A percentile compares a stretch with the other conserved stretches of the same genome.
Conservation (phyloP, 73 alveolate species). For the Uronychia setigera region DNA sequence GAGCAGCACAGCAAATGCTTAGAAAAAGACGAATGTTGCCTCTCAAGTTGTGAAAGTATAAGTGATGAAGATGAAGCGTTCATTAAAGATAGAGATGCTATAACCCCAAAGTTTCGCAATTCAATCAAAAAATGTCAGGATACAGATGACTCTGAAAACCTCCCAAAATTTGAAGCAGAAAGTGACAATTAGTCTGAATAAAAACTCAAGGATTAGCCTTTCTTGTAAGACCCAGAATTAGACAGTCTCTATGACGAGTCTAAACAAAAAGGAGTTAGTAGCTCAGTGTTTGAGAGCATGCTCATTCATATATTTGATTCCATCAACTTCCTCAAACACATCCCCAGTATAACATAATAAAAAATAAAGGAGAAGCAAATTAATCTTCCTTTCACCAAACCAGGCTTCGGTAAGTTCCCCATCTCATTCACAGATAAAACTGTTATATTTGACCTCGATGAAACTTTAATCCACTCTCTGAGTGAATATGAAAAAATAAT, state of each 20-base stretch:
- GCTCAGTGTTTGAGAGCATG: conserved; percentile 16
- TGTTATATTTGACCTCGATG: conserved; percentile 54
- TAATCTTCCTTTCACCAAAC: conserved; percentile 23
- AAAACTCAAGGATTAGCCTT: not conserved
- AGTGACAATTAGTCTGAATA: not conserved
- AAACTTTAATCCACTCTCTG: conserved; percentile 35
- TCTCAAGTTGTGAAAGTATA: not conserved
- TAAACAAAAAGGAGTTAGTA: not conserved
- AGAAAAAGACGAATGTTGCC: not conserved
- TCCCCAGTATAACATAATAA: conserved; percentile 5
- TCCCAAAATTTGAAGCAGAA: not conserved
- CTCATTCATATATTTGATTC: conserved; percentile 37
- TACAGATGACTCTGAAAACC: too few relatives aligned
- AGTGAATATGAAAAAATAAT: conserved; percentile 7
- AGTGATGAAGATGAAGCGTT: not conserved
- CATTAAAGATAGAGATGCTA: not conserved
- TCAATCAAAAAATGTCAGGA: too few relatives aligned
- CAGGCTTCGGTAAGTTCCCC: conserved; percentile 10
- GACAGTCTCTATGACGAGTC: not conserved
- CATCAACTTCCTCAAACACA: conserved; percentile 26
- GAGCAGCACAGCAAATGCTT: not conserved
- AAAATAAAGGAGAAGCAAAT: not conserved
- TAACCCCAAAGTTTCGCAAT: not conserved
- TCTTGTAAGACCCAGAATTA: not conserved
- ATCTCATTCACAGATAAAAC: not conserved